phyloP scores from a whole-genome alignment of 2,329 filamentous ascomycete species.

The Colletotrichum euphorbiae region DNA sequence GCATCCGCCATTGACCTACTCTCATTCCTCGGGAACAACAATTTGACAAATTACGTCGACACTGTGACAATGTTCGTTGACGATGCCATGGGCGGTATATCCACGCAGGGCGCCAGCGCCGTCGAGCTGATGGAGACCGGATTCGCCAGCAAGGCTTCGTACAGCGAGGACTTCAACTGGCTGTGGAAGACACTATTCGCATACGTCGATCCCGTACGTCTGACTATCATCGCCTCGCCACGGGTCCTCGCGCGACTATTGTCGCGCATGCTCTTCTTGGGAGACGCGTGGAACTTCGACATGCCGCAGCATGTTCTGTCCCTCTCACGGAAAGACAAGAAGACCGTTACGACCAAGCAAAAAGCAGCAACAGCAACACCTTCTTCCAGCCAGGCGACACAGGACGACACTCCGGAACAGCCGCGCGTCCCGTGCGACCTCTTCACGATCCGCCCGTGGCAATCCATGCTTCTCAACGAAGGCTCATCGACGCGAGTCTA shows the following conservation, averaged over 20 bases:
- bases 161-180: conserved; percentile 51
- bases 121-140: conserved; percentile 31
- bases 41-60: conserved; percentile 54
- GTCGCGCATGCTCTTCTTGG: conserved; percentile 66
- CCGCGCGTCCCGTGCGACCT: conserved; percentile 52
- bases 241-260: conserved; percentile 71
- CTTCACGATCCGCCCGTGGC: conserved; percentile 73
- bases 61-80: conserved; percentile 55
- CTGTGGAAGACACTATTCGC: conserved; percentile 69
- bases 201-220: conserved; percentile 61
- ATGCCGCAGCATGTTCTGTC: conserved; percentile 72
- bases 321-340: conserved; percentile 48
- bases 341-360: neutral
- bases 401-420: neutral
- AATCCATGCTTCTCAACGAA: conserved; percentile 76
- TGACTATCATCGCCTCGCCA: conserved; percentile 72
- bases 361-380: neutral
- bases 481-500: conserved; percentile 80
- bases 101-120: conserved; percentile 23
- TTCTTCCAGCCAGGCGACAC: neutral
- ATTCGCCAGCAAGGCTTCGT: conserved; percentile 31
- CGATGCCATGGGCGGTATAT: conserved; percentile 37
- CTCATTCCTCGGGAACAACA: conserved; percentile 51
- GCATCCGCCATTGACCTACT: conserved; percentile 50
- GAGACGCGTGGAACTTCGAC: conserved; percentile 73